Percentiles rank a stretch among this genome's conserved stretches.
Conservation (phyloP, 1,139 yeast species). For the Pichia sp. region DNA sequence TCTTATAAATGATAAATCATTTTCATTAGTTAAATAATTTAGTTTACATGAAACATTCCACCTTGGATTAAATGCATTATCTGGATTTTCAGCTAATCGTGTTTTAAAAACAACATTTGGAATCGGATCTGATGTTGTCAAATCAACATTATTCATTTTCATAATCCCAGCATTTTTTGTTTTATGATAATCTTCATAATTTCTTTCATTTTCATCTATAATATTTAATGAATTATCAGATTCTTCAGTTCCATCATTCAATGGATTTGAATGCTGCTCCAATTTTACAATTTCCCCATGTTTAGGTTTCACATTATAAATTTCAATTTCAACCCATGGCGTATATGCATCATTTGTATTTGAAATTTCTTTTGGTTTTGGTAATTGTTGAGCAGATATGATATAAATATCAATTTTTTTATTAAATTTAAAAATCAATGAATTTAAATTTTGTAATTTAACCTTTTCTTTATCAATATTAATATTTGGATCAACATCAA, state of each 20-base stretch:
- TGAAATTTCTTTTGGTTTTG: constrained; percentile 50
- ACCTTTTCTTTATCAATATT: constrained; percentile 18
- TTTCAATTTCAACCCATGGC: constrained; percentile 54
- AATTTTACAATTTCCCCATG: constrained; percentile 8
- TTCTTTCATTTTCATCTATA: neutral
- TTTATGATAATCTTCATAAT: neutral
- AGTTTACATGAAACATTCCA: constrained; percentile 61
- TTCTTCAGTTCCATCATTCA: neutral
- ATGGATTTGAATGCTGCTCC: neutral
- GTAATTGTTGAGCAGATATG: constrained; percentile 81
- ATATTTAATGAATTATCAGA: neutral
- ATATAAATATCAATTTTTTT: constrained; percentile 39
- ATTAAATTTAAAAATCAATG: constrained; percentile 13
- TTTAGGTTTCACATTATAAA: constrained; percentile 36
- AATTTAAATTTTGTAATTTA: constrained; percentile 12
- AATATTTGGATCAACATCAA: constrained; percentile 24
- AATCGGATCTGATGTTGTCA: constrained; percentile 8
- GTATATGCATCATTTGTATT: constrained; percentile 39
- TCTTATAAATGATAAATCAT: constrained; percentile 46
- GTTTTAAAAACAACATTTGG: constrained; percentile 31
- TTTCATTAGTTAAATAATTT: constrained; percentile 34
- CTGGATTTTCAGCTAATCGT: constrained; percentile 32
- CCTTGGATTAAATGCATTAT: constrained; percentile 78
- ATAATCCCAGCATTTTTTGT: neutral
- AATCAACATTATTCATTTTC: constrained; percentile 4